phyloP scores from a whole-genome alignment of 1,284 basidiomycete species.

The Boletus sp. region DNA sequence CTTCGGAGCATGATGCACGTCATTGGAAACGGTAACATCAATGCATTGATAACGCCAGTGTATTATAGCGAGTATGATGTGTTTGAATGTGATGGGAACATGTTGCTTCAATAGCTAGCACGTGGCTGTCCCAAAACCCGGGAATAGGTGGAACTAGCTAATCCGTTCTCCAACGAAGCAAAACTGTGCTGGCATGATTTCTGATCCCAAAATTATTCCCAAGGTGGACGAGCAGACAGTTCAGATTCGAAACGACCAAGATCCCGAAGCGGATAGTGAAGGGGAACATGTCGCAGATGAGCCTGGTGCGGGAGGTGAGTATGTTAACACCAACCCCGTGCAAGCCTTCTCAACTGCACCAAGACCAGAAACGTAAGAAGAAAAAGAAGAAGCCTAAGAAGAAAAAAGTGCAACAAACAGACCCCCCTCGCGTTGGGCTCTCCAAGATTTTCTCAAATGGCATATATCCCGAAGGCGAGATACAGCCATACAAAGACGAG shows the following conservation, averaged over 20 bases:
- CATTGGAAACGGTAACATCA: too few relatives aligned
- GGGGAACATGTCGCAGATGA: slow-evolving; percentile 26
- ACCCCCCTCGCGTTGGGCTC: slow-evolving; percentile 89
- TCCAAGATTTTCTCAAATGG: slow-evolving; percentile 88
- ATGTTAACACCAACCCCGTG: not conserved
- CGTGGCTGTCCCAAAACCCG: not conserved
- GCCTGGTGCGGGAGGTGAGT: slow-evolving; percentile 23
- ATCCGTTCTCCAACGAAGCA: not conserved
- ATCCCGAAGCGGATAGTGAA: slow-evolving; percentile 29
- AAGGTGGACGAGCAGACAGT: slow-evolving; percentile 11
- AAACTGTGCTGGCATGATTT: slow-evolving; percentile 21
- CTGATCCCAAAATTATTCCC: slow-evolving; percentile 12
- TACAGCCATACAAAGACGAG: slow-evolving; percentile 91
- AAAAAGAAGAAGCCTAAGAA: slow-evolving; percentile 94
- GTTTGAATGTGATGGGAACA: too few relatives aligned
- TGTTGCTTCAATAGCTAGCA: too few relatives aligned
- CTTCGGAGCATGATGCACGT: too few relatives aligned
- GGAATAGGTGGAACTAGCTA: too few relatives aligned
- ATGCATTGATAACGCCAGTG: too few relatives aligned
- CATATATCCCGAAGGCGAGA: slow-evolving; percentile 87
- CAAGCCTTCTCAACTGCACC: slow-evolving; percentile 13
- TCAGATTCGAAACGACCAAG: slow-evolving; percentile 12
- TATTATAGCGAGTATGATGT: too few relatives aligned
- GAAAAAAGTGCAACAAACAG: slow-evolving; percentile 79
- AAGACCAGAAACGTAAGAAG: slow-evolving; percentile 81